Percentiles rank a stretch among this genome's conserved stretches.
Conservation (phyloP, 2,329 filamentous ascomycete species). For the Cladophialophora bantiana region DNA sequence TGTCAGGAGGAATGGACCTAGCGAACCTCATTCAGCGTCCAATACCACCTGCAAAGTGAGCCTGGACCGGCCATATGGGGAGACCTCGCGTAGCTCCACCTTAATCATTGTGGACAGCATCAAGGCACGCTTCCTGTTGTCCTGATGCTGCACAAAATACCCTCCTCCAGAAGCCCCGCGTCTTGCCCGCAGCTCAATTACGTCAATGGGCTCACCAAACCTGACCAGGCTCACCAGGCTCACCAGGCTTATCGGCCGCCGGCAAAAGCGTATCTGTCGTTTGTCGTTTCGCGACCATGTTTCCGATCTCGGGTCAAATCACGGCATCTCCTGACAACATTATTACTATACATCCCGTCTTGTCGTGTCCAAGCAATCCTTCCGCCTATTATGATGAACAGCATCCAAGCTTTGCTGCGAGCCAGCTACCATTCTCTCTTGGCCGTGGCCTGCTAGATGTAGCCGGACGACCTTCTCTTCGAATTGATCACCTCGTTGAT, state of each 20-base stretch:
- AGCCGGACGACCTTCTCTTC: not conserved
- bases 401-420: not conserved
- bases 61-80: not conserved
- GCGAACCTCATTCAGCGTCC: conserved; percentile 1
- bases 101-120: not conserved
- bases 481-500: not conserved
- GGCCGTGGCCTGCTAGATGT: conserved; percentile 2
- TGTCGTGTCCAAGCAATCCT: not conserved
- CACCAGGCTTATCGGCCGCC: conserved; percentile 8
- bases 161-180: not conserved
- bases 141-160: not conserved
- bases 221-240: too few species aligned
- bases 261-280: not conserved
- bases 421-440: not conserved
- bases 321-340: conserved; percentile 12
- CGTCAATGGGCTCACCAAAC: conserved; percentile 6
- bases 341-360: conserved; percentile 14
- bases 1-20: not conserved
- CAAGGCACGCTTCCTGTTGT: not conserved
- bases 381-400: not conserved
- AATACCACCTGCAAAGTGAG: not conserved
- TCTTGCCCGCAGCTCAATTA: conserved; percentile 2
- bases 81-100: not conserved
- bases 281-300: not conserved
- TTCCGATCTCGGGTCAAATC: conserved; percentile 15